A percentile compares a stretch with the other conserved stretches of the same genome.
phyloP scores from a whole-genome alignment of 139 green algal species.

The Gonium pectorale region DNA sequence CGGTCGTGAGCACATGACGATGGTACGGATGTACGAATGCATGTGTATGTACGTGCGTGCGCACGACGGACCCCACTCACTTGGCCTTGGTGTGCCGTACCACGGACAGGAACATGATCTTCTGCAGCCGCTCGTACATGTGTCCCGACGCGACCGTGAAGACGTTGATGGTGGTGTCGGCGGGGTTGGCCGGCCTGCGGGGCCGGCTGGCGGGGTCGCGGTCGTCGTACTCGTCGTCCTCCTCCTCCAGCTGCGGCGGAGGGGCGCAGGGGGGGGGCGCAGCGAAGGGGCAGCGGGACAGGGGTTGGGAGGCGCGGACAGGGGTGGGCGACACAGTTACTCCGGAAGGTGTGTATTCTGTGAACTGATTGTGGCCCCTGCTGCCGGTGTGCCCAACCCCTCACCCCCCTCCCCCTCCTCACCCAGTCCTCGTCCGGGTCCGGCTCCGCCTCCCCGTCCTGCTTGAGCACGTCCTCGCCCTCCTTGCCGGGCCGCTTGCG shows the following conservation, averaged over 20 bases:
- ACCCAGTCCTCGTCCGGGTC: not conserved
- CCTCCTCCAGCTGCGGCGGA: not conserved
- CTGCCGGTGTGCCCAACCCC: too few species aligned
- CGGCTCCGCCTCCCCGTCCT: conserved; percentile 18
- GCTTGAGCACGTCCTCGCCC: conserved; percentile 81
- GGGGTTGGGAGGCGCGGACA: too few species aligned
- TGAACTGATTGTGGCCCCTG: too few species aligned
- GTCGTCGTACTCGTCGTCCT: conserved; percentile 47
- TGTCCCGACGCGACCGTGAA: conserved; percentile 97
- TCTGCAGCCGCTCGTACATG: conserved; percentile 99
- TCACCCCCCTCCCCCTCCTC: not conserved
- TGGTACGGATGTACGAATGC: not conserved
- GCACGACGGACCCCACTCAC: not conserved
- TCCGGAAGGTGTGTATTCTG: too few species aligned
- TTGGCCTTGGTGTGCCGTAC: conserved; percentile 87
- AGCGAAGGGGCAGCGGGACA: too few species aligned
- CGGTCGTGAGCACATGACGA: too few species aligned
- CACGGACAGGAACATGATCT: conserved; percentile 98
- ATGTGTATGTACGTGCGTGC: not conserved
- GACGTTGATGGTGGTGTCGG: conserved; percentile 94
- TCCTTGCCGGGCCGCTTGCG: conserved; percentile 81
- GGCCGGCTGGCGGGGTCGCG: too few species aligned
- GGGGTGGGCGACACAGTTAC: too few species aligned
- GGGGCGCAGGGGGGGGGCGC: not conserved
- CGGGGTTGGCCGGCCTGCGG: too few species aligned